Base-by-base conservation (phyloP, 495 filamentous ascomycete genomes). In the Aspergillus affinis region DNA sequence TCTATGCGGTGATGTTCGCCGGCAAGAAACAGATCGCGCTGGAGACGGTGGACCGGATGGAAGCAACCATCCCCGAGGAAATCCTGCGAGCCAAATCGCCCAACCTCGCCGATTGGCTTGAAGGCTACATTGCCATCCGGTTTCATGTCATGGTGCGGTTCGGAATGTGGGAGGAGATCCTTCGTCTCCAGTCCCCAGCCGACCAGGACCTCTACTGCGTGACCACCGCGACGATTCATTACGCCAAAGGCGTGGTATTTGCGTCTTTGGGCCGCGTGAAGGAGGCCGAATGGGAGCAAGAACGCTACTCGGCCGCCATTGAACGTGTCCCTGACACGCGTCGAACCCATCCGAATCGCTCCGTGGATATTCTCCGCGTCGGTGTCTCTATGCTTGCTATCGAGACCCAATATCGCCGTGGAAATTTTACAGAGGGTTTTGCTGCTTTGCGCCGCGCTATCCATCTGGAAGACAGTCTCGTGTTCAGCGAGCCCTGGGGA, bases 1-100 rank as follows among this genome's bases (percentile, higher is more conserved):
- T 88, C 51, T 90, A 89, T 61, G 84, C 83, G 5, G 86, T 84
- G 58, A 87, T 90, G 86, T 88, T 89, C 53, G 81, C 86, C 0
- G 87, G 83, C 0, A 79, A 84, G 61, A 51, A 69, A 13, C n/a
- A n/a, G n/a, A 71, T 81, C 10, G 80, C 84, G 0, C 67, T 89
- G 0, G 79, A 84, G 17, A 81, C 82, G 0, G 76, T 79, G 1
- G 47, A 65, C 4, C 68, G 69, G 10, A 76, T 88, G 54, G 86
- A 88, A 63, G 62, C 62, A 0, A 75, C 80, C 6, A 67, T 90
- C 2, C 76, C 86, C 0, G 81, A 84, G 45, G 72, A 78, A 0
- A 57, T 89, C 6, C 74, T 88, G 0, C 76, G 81, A 6, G 70
- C 85, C 45, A 59, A 78, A 55, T 82, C 80, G 0, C 81, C 81